A percentile compares a stretch with the other conserved stretches of the same genome.
These are phyloP conservation scores for Meyerozyma smithsonii DNA, from an alignment of 1,139 yeast species.

Conservation along the genomic window DNA sequence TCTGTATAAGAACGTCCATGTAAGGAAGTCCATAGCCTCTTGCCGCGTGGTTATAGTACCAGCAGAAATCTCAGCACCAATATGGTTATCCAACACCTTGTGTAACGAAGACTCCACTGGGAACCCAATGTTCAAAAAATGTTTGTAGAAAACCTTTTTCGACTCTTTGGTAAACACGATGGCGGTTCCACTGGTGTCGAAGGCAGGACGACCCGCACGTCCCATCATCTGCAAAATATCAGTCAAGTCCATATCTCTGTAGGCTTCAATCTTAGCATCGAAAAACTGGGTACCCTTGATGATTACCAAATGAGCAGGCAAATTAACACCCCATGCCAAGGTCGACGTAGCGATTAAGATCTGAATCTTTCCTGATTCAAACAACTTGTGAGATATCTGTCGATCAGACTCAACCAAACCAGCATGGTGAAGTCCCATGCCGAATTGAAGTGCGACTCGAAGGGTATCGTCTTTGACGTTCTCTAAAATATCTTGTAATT, in stretches of 20 bases:
- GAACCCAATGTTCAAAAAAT: conserved; percentile 89
- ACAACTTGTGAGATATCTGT: conserved; percentile 77
- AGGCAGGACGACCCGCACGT: conserved; percentile 95
- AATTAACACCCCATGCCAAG: conserved; percentile 95
- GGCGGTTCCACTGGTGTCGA: conserved; percentile 92
- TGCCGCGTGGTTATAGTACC: conserved; percentile 81
- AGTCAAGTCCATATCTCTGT: conserved; percentile 86
- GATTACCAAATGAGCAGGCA: conserved; percentile 91
- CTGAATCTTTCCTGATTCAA: conserved; percentile 83
- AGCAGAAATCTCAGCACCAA: conserved; percentile 93
- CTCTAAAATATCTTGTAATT: conserved; percentile 56
- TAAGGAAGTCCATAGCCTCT: conserved; percentile 86
- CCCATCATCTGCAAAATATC: conserved; percentile 92
- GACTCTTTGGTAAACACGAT: conserved; percentile 91
- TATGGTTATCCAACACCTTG: conserved; percentile 86
- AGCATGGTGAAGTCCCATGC: conserved; percentile 97
- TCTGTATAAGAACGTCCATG: conserved; percentile 92
- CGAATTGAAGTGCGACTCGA: conserved; percentile 80
- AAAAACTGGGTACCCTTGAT: conserved; percentile 91
- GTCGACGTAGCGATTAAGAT: conserved; percentile 92
- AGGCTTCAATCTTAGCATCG: conserved; percentile 76
- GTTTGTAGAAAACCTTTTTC: conserved; percentile 88
- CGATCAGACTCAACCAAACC: conserved; percentile 92
- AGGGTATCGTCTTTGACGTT: conserved; percentile 88
- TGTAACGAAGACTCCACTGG: conserved; percentile 97